Percentiles rank a stretch among this genome's conserved stretches.
These are phyloP conservation scores for Blastomyces gilchristii DNA, from an alignment of 2,329 filamentous ascomycete species.

Conservation along the genomic window DNA sequence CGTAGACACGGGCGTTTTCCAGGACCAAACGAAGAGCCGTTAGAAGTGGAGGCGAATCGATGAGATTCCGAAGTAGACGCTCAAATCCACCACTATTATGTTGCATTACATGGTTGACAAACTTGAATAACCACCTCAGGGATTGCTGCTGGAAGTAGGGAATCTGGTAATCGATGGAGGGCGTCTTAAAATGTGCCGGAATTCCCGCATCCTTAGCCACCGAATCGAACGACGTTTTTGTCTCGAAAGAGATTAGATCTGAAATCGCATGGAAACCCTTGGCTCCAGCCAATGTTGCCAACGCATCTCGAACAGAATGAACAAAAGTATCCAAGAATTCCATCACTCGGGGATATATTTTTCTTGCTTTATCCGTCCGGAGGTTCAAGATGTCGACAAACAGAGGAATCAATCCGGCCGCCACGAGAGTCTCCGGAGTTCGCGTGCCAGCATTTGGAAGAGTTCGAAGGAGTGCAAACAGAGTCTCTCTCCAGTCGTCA, in stretches of 20 bases:
- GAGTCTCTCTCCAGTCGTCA: constrained; percentile 80
- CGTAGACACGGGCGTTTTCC: constrained; percentile 66
- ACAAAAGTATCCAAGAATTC: constrained; percentile 82
- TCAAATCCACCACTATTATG: constrained; percentile 76
- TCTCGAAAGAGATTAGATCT: constrained; percentile 72
- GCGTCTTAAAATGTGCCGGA: constrained; percentile 60
- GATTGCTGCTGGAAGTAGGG: constrained; percentile 90
- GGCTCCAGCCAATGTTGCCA: constrained; percentile 69
- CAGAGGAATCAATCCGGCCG: constrained; percentile 80
- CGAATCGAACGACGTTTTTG: constrained; percentile 56
- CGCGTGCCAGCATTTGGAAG: constrained; percentile 62
- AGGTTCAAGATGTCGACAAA: constrained; percentile 80
- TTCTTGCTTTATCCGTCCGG: constrained; percentile 69
- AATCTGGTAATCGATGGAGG: constrained; percentile 83
- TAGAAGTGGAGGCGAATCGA: constrained; percentile 81
- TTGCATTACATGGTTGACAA: constrained; percentile 90
- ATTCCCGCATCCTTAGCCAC: constrained; percentile 64
- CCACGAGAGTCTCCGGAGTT: constrained; percentile 72
- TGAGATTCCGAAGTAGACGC: constrained; percentile 78
- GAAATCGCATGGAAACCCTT: constrained; percentile 84
- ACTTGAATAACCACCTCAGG: constrained; percentile 87
- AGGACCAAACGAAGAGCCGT: constrained; percentile 71
- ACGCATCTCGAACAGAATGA: constrained; percentile 73
- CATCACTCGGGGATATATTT: constrained; percentile 73
- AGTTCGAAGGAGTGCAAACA: constrained; percentile 79